Base-by-base conservation (phyloP, 345 rosid species). In the Turnera subulata region DNA sequence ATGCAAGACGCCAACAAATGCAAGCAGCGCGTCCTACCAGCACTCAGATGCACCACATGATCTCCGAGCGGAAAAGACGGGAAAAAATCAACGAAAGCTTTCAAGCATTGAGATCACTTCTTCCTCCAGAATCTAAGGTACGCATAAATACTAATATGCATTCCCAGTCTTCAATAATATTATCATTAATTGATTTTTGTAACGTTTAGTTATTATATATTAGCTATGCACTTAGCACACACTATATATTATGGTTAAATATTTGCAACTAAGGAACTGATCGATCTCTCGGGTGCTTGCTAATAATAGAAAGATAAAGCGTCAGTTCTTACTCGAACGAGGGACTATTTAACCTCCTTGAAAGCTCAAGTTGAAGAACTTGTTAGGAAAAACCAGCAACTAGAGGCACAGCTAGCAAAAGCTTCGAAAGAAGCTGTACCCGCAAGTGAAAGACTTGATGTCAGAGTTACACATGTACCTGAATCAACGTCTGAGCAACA, bases 1-100 rank as follows among this genome's bases (percentile, higher is more conserved):
- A 32, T 29, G 15, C 19, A n/a, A 64, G 78, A 50, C 78, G 78
- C 14, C 82, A 84, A 45, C 71, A 73, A 32, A 53, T 63, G 49
- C 59, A 35, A 6, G 71, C 57, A 10, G 61, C 39, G 54, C 82
- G 81, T 4, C 80, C 81, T 19, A 55, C 79, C 2, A 62, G 61
- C 45, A 80, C 78, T 40, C 98, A 91, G 59, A 46, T 91, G 64
- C 91, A 86, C 48, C 98, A 91, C 59, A 83, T 84, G 98, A 83
- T 92, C 62, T 81, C 95, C 1, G 98, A 92, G 74, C 66, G 98
- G 44, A 86, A 70, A 70, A 76, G 98, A 59, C 84, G 98, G 0
- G 98, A 92, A 65, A 92, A 92, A 68, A 83, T 88, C 63, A 92
- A 92, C 40, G 92, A 92, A 45, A 86, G 84, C 67, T 89, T 92